These are phyloP conservation scores for Obba rivulosa DNA, from an alignment of 768 basidiomycete genomes.

Conservation along the genomic window DNA sequence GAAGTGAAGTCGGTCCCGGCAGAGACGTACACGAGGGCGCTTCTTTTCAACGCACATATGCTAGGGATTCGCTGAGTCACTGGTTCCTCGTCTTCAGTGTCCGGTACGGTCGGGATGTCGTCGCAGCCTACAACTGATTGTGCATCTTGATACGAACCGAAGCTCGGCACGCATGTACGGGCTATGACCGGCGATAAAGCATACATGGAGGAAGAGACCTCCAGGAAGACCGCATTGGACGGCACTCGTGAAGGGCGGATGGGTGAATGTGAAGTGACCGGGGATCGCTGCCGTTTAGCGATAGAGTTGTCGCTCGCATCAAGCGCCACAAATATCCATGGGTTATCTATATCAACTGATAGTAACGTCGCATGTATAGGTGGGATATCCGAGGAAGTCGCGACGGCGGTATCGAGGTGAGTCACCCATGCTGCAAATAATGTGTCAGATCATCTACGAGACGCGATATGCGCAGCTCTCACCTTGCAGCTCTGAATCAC, in stretches of 20 bases:
- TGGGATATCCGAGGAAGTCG: constrained; percentile 35
- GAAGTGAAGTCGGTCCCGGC: constrained; percentile 37
- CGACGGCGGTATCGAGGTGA: constrained; percentile 39
- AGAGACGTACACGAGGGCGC: constrained; percentile 55
- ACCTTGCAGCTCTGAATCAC: constrained; percentile 61
- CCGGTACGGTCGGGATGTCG: constrained; percentile 16
- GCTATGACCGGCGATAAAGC: constrained; percentile 34
- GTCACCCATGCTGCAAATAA: constrained; percentile 56
- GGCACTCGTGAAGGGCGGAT: neutral
- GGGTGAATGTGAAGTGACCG: neutral
- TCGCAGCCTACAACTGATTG: constrained; percentile 34
- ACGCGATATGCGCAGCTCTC: constrained; percentile 20
- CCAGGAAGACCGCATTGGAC: constrained; percentile 10
- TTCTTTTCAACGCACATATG: constrained; percentile 51
- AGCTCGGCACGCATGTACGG: neutral
- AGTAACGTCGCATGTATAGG: constrained; percentile 57
- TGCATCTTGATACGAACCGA: constrained; percentile 12
- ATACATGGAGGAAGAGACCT: constrained; percentile 33
- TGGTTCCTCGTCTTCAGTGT: constrained; percentile 26
- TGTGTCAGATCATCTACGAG: neutral
- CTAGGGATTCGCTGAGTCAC: constrained; percentile 29
- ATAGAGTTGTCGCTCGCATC: constrained; percentile 5
- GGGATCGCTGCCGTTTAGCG: neutral
- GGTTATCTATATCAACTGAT: constrained; percentile 51
- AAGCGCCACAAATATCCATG: constrained; percentile 52